A percentile compares a stretch with the other conserved stretches of the same genome.
phyloP scores from a whole-genome alignment of 352 stramenopile species.

The Phytophthora syringae region DNA sequence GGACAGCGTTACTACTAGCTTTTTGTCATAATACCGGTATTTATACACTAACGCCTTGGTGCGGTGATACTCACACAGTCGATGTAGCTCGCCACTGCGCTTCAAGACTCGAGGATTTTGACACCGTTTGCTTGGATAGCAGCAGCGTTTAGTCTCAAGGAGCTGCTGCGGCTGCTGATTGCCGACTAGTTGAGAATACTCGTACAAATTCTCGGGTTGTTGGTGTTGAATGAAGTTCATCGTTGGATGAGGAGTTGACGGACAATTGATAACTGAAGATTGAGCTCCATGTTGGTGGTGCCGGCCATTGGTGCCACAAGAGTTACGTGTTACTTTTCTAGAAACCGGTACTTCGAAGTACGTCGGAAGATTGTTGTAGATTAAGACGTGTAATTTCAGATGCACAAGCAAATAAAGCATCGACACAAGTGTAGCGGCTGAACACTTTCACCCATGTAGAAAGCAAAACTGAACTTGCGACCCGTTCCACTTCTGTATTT shows the following conservation, averaged over 20 bases:
- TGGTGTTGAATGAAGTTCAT: slow-evolving; percentile 26
- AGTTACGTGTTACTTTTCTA: background rate
- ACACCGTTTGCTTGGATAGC: slow-evolving; percentile 50
- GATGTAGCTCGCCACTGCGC: slow-evolving; percentile 48
- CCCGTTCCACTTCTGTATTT: slow-evolving; percentile 4
- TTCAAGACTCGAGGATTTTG: slow-evolving; percentile 50
- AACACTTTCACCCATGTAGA: slow-evolving; percentile 13
- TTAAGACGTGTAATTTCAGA: too few species aligned
- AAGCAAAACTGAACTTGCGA: slow-evolving; percentile 9
- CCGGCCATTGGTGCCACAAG: background rate
- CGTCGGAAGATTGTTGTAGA: too few species aligned
- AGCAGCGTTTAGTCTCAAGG: slow-evolving; percentile 27
- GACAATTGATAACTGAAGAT: slow-evolving; percentile 16
- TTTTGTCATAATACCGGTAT: too few species aligned
- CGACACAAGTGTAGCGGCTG: background rate
- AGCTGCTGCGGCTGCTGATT: slow-evolving; percentile 21
- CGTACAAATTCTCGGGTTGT: slow-evolving; percentile 1
- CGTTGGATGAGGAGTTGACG: background rate
- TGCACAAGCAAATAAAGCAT: background rate
- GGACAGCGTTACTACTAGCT: too few species aligned
- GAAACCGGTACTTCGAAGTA: background rate
- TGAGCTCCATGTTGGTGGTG: background rate
- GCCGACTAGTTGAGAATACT: background rate
- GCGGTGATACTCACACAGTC: slow-evolving; percentile 29
- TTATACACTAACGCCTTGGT: too few species aligned